A percentile compares a stretch with the other conserved stretches of the same genome.
Evolutionary conservation across 2,329 filamentous ascomycete species (phyloP).

Genomic region (Fusarium sp.): DNA sequence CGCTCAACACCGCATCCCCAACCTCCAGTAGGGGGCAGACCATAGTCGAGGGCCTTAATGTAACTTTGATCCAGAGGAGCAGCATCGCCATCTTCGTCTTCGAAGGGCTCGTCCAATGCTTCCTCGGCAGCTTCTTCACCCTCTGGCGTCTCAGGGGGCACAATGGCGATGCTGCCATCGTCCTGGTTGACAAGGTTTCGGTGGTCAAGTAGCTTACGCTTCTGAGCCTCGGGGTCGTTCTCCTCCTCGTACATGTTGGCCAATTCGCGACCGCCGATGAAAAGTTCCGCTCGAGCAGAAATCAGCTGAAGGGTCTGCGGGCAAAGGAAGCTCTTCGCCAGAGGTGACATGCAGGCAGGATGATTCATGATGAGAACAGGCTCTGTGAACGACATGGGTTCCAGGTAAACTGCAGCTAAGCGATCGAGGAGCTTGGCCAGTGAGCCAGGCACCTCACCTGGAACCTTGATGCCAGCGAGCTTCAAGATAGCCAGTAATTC

Average conservation of each 20-base stretch:
- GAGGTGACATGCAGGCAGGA: conserved; percentile 88
- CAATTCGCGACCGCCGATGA: conserved; percentile 82
- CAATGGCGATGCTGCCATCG: conserved; percentile 49
- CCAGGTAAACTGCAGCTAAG: conserved; percentile 80
- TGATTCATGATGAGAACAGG: conserved; percentile 92
- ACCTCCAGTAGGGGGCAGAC: conserved; percentile 92
- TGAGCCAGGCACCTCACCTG: conserved; percentile 70
- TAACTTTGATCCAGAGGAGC: conserved; percentile 80
- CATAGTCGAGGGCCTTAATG: conserved; percentile 84
- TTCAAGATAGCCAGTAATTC: conserved; percentile 64
- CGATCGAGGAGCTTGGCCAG: conserved; percentile 81
- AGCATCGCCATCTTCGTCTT: conserved; percentile 58
- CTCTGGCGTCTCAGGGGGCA: conserved; percentile 19
- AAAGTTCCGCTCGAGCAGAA: conserved; percentile 86
- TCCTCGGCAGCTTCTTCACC: conserved; percentile 4
- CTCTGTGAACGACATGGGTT: conserved; percentile 73
- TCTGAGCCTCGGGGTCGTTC: conserved; percentile 89
- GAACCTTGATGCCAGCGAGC: conserved; percentile 72
- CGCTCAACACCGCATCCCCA: conserved; percentile 96
- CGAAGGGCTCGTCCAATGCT: conserved; percentile 20
- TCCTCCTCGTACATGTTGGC: conserved; percentile 99
- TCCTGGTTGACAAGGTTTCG: conserved; percentile 52
- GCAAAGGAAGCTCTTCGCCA: conserved; percentile 87
- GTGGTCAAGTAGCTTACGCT: conserved; percentile 79
- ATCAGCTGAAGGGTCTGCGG: conserved; percentile 75